Base-by-base conservation (phyloP, 306 rosid genomes). In the Neltuma alba region DNA sequence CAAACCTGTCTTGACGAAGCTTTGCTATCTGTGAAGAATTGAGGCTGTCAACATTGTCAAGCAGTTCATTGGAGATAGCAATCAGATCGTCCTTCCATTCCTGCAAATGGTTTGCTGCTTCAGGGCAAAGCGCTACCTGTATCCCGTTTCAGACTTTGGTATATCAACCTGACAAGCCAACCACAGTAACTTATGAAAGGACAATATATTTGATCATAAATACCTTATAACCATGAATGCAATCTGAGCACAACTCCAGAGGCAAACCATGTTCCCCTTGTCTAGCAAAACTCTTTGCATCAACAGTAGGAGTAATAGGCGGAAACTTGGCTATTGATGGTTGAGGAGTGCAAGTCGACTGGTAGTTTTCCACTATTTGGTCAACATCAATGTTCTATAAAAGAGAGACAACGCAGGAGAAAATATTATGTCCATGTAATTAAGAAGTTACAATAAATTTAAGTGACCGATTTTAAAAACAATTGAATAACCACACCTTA, bases 321-420 rank as follows among this genome's bases (percentile, higher is more conserved):
- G 94, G 98, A 79, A 89, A 82, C 89, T 90, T 90, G 72, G 96
- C 86, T 30, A 82, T 69, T 54, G 92, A 81, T 47, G 92, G 90
- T 82, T 90, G 87, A 78, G 99, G 99, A 23, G 99, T 93, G 86
- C 93, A 87, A 68, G 78, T 78, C 72, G 97, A 89, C 82, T 95
- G 99, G 84, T 93, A 93, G 67, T 90, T 91, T 86, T 93, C 96
- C 74, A 95, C 98, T 77, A 95, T 86, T 85, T 93, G 97, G 87
- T 93, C 99, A 79, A 95, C 90, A 81, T 93, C 99, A 85, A 95
- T 91, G 84, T 74, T 87, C 98, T 95, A 88, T 60, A 80, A 64
- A 42, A 76, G 78, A 89, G 72, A 77, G 48, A 7, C 70, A 81
- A 76, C 15, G 44, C 45, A 78, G 69, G 68, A 57, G 66, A 87